A percentile compares a stretch with the other conserved stretches of the same genome.
phyloP scores from a whole-genome alignment of 345 rosid species.

The Hibiscus trionum region DNA sequence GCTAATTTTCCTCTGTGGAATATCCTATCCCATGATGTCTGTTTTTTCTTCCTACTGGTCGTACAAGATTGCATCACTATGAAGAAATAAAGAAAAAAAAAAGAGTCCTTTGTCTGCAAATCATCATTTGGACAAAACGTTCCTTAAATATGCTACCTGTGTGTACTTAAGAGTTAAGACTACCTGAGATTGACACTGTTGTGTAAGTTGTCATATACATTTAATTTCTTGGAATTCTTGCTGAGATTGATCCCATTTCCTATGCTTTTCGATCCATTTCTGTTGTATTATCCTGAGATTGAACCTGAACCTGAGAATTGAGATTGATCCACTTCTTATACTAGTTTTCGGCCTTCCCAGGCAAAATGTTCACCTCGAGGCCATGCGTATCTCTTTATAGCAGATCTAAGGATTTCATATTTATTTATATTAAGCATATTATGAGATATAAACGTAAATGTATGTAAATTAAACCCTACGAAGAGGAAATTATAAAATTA shows the following conservation, averaged over 20 bases:
- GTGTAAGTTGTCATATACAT: neutral
- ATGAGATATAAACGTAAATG: too few relatives aligned
- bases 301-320: too few relatives aligned
- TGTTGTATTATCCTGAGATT: neutral
- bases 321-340: too few relatives aligned
- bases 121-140: neutral
- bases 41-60: neutral
- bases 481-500: too few relatives aligned
- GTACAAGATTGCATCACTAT: neutral
- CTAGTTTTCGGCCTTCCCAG: neutral
- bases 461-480: too few relatives aligned
- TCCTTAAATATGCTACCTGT: neutral
- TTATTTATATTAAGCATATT: too few relatives aligned
- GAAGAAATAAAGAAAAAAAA: neutral
- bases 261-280: neutral
- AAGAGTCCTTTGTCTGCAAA: neutral
- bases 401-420: too few relatives aligned
- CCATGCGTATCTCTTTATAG: too few relatives aligned
- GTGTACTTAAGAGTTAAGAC: neutral
- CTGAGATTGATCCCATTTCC: neutral
- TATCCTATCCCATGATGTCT: neutral
- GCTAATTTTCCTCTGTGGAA: constrained; percentile 2
- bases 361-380: too few relatives aligned
- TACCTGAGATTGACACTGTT: too few relatives aligned
- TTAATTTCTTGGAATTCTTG: neutral